phyloP scores from a whole-genome alignment of 1,284 basidiomycete species.

The Omphalotus olearius region DNA sequence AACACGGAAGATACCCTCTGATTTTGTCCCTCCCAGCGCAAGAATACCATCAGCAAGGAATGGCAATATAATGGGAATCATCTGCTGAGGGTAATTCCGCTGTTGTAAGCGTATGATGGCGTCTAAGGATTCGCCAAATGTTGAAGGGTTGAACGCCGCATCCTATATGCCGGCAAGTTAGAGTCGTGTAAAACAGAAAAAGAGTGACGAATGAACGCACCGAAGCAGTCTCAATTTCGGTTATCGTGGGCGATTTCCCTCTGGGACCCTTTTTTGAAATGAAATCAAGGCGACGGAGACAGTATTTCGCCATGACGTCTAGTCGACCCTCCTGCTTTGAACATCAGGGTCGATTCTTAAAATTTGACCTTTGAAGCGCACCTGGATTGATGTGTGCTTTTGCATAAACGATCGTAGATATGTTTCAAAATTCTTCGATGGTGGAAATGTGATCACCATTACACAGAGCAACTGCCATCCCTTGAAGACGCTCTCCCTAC shows the following conservation, averaged over 20 bases:
- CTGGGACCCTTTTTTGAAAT: constrained; percentile 79
- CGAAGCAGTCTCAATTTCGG: constrained; percentile 87
- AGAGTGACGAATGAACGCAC: constrained; percentile 34
- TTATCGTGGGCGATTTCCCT: constrained; percentile 72
- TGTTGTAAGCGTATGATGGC: constrained; percentile 80
- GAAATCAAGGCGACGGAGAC: constrained; percentile 64
- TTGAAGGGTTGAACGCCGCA: constrained; percentile 90
- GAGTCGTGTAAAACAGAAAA: not conserved
- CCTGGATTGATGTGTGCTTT: constrained; percentile 41
- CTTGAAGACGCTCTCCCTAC: constrained; percentile 79
- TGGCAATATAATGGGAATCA: constrained; percentile 86
- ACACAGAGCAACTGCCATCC: constrained; percentile 93
- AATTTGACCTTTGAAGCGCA: no score
- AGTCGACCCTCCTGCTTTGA: constrained; percentile 66
- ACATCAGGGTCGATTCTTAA: no score
- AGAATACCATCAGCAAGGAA: constrained; percentile 90
- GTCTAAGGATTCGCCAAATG: constrained; percentile 86
- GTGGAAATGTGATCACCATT: constrained; percentile 81
- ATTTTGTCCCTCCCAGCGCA: constrained; percentile 76
- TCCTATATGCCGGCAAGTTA: constrained; percentile 42
- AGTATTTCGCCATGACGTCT: constrained; percentile 87
- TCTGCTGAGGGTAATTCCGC: constrained; percentile 77
- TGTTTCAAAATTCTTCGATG: constrained; percentile 85
- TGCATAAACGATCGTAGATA: constrained; percentile 78
- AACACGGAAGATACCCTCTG: constrained; percentile 89